Conservation (phyloP, 2,329 filamentous ascomycete genomes). For the Penicillium concentricum region DNA sequence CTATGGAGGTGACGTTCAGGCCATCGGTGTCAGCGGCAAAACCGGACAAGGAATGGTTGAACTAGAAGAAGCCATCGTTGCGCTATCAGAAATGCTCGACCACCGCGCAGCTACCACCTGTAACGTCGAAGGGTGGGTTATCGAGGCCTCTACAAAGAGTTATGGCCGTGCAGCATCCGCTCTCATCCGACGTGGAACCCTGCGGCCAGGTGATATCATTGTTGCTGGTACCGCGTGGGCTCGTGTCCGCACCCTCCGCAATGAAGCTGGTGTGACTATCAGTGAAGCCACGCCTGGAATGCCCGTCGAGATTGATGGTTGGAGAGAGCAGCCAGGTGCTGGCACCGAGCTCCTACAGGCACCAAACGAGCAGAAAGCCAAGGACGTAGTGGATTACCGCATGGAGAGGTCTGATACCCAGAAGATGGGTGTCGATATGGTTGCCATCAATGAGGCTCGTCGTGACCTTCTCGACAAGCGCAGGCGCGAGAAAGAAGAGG, state of each 20-base stretch:
- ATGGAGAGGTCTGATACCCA: slow-evolving; percentile 68
- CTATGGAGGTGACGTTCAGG: slow-evolving; percentile 90
- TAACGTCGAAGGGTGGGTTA: slow-evolving; percentile 84
- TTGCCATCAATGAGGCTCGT: slow-evolving; percentile 71
- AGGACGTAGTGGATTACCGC: slow-evolving; percentile 74
- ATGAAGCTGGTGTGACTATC: slow-evolving; percentile 76
- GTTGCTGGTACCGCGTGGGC: slow-evolving; percentile 89
- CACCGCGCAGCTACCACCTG: slow-evolving; percentile 77
- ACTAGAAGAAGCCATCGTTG: slow-evolving; percentile 84
- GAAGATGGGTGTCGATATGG: slow-evolving; percentile 65
- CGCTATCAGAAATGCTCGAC: slow-evolving; percentile 85
- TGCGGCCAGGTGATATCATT: slow-evolving; percentile 75
- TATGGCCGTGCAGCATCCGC: slow-evolving; percentile 84
- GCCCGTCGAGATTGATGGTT: slow-evolving; percentile 91
- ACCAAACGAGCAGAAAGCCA: slow-evolving; percentile 72
- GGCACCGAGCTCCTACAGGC: slow-evolving; percentile 88
- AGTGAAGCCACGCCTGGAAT: slow-evolving; percentile 78
- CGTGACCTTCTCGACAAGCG: slow-evolving; percentile 58
- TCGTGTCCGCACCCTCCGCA: slow-evolving; percentile 76
- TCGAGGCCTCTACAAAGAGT: slow-evolving; percentile 86
- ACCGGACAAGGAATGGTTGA: slow-evolving; percentile 89
- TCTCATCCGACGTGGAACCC: slow-evolving; percentile 81
- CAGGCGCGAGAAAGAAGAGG: slow-evolving; percentile 33
- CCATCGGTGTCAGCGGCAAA: slow-evolving; percentile 87
- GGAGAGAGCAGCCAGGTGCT: slow-evolving; percentile 80